Percentiles rank a stretch among this genome's conserved stretches.
These are phyloP conservation scores for Caryopteris hybrid DNA, from an alignment of 305 asterid genomes.

Conservation along the genomic window DNA sequence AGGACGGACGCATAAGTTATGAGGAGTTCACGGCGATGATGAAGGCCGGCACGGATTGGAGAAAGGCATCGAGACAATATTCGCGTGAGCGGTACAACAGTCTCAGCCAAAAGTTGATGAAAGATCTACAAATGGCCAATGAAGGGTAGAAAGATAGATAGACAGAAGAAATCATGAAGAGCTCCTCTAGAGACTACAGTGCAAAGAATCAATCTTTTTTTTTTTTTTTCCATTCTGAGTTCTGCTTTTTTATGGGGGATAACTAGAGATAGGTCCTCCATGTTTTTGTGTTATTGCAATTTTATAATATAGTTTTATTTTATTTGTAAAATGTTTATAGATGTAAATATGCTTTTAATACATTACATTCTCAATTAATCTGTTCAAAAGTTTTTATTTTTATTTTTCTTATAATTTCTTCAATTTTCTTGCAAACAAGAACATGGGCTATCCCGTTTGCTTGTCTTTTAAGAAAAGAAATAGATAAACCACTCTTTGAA, in stretches of 20 bases:
- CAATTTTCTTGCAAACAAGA: too few relatives aligned
- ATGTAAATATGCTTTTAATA: slow-evolving; percentile 20
- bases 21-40: slow-evolving; percentile 65
- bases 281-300: not conserved
- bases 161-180: not conserved
- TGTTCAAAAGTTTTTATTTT: not conserved
- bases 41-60: slow-evolving; percentile 85
- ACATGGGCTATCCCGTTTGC: too few relatives aligned
- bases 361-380: slow-evolving; percentile 3
- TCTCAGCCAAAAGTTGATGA: slow-evolving; percentile 61
- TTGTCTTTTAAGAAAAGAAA: too few relatives aligned
- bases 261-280: slow-evolving; percentile 3
- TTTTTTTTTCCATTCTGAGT: not conserved
- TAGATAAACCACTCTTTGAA: too few relatives aligned
- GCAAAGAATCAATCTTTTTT: not conserved
- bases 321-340: not conserved
- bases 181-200: not conserved
- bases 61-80: slow-evolving; percentile 82
- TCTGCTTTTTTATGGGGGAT: not conserved
- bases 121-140: slow-evolving; percentile 37
- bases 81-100: slow-evolving; percentile 74
- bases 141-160: slow-evolving; percentile 25
- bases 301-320: not conserved
- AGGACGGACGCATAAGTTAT: slow-evolving; percentile 83
- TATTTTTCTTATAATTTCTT: not conserved